phyloP scores from a whole-genome alignment of 2,329 filamentous ascomycete genomes.

The Pseudopyrenochaeta lycopersici region DNA sequence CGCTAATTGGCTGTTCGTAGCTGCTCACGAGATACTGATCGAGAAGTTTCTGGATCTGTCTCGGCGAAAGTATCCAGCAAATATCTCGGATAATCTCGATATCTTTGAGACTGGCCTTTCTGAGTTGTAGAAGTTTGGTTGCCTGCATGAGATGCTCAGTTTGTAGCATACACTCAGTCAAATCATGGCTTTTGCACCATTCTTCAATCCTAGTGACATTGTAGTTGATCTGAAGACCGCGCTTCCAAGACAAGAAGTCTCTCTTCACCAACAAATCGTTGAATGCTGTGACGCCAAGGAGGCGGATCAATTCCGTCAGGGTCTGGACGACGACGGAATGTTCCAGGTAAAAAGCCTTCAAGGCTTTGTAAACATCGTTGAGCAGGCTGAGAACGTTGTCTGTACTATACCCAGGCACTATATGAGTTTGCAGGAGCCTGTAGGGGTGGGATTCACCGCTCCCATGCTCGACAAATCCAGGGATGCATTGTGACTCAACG shows the following conservation, averaged over 20 bases:
- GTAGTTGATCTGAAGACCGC: constrained; percentile 99
- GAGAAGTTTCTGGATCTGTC: constrained; percentile 97
- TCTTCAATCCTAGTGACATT: constrained; percentile 99
- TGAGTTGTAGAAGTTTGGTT: constrained; percentile 95
- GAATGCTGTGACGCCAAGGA: constrained; percentile 97
- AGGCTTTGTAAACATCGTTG: constrained; percentile 97
- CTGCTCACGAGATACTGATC: constrained; percentile 99
- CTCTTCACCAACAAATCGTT: constrained; percentile 97
- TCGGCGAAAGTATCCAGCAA: constrained; percentile 99
- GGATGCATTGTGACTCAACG: constrained; percentile 97
- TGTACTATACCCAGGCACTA: constrained; percentile 97
- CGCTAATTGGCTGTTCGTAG: constrained; percentile 99
- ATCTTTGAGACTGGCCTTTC: constrained; percentile 98
- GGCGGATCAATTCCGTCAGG: constrained; percentile 87
- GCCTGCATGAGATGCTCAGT: constrained; percentile 99
- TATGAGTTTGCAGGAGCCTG: constrained; percentile 92
- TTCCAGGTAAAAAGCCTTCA: constrained; percentile 98
- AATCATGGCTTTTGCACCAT: constrained; percentile 99
- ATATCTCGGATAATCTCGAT: constrained; percentile 99
- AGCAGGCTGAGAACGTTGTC: constrained; percentile 94
- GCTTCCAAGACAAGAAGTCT: constrained; percentile 99
- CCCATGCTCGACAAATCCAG: constrained; percentile 98
- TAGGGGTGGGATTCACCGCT: constrained; percentile 98
- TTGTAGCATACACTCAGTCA: constrained; percentile 97
- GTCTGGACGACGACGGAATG: constrained; percentile 96